These are phyloP conservation scores for Lachancea lanzarotensis DNA, from an alignment of 805 yeast genomes.

Conservation along the genomic window DNA sequence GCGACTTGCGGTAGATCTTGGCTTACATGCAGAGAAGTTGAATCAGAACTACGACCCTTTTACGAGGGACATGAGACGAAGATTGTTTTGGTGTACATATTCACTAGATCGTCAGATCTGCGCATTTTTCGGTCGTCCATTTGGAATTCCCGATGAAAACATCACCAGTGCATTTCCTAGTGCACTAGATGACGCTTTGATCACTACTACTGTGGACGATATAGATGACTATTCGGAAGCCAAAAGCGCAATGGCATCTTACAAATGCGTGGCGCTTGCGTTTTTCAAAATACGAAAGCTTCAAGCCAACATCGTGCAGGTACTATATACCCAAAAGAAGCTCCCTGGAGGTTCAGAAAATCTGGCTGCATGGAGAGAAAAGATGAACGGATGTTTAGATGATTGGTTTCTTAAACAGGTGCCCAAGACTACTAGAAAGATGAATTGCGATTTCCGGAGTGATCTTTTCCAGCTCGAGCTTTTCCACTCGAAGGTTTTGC, in stretches of 20 bases:
- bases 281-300: slow-evolving; percentile 65
- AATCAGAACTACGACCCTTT: slow-evolving; percentile 43
- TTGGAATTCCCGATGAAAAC: slow-evolving; percentile 79
- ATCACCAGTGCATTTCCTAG: slow-evolving; percentile 69
- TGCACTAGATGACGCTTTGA: slow-evolving; percentile 63
- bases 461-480: slow-evolving; percentile 70
- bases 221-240: slow-evolving; percentile 36
- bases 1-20: slow-evolving; percentile 75
- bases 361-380: slow-evolving; percentile 57
- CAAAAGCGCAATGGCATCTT: slow-evolving; percentile 45
- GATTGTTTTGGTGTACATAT: slow-evolving; percentile 87
- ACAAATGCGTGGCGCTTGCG: slow-evolving; percentile 59
- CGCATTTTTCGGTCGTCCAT: slow-evolving; percentile 80
- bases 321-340: slow-evolving; percentile 59
- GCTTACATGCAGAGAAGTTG: slow-evolving; percentile 63
- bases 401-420: slow-evolving; percentile 51
- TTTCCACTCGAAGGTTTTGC: slow-evolving; percentile 61
- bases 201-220: slow-evolving; percentile 35
- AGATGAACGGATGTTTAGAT: slow-evolving; percentile 46
- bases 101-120: slow-evolving; percentile 81
- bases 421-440: slow-evolving; percentile 49
- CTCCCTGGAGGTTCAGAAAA: slow-evolving; percentile 55
- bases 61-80: slow-evolving; percentile 59
- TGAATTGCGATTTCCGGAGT: slow-evolving; percentile 69
- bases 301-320: slow-evolving; percentile 70